Evolutionary conservation across 257 asterid species (phyloP).

Genomic region (Primulina tabacum): DNA sequence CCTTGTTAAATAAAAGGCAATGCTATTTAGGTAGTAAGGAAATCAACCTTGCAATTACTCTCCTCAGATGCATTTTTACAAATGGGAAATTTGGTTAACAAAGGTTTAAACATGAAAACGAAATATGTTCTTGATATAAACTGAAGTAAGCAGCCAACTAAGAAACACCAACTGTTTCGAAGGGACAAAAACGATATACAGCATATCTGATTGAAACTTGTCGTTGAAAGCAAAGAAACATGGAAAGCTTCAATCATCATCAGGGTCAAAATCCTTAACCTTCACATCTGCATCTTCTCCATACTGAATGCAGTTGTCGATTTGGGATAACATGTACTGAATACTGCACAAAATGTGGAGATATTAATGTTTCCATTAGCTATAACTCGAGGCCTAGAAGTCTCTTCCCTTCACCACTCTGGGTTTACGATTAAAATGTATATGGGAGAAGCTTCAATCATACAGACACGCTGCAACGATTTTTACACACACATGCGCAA

Average conservation of each 20-base stretch:
- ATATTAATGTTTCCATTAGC: slow-evolving; percentile 3
- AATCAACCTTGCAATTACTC: neutral
- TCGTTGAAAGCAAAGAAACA: neutral
- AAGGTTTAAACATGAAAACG: neutral
- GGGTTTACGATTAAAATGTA: neutral
- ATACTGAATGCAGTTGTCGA: slow-evolving; percentile 74
- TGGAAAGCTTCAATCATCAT: slow-evolving; percentile 37
- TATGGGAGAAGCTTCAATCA: neutral
- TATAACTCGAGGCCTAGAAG: neutral
- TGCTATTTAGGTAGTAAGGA: too few relatives aligned
- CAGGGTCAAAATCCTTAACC: slow-evolving; percentile 77
- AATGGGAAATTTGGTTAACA: neutral
- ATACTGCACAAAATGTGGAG: slow-evolving; percentile 46
- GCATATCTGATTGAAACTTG: neutral
- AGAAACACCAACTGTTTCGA: neutral
- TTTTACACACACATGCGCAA: neutral
- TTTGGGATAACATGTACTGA: slow-evolving; percentile 73
- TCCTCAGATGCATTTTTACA: neutral
- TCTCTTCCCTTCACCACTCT: neutral
- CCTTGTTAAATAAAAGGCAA: too few relatives aligned
- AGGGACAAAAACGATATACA: neutral
- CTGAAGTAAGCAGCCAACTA: neutral
- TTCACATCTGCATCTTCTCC: slow-evolving; percentile 96
- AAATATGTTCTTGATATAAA: neutral
- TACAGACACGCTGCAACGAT: too few relatives aligned